These are phyloP conservation scores for Rosa hybrid DNA, from an alignment of 331 rosid genomes.

Conservation along the genomic window DNA sequence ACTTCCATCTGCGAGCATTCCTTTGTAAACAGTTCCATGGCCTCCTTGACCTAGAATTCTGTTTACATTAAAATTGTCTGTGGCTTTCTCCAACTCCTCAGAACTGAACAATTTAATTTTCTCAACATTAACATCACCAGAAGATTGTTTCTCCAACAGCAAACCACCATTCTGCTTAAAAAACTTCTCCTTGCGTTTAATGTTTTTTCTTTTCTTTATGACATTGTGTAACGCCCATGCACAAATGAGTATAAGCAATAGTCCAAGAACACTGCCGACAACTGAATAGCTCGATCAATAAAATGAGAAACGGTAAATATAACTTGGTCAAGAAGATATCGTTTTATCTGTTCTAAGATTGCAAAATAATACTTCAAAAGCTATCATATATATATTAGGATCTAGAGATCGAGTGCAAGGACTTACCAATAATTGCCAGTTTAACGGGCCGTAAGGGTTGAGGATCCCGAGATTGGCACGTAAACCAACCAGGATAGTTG, in stretches of 20 bases:
- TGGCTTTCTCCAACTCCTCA: slow-evolving; percentile 25
- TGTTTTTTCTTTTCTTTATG: slow-evolving; percentile 14
- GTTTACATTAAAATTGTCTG: neutral
- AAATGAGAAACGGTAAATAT: neutral
- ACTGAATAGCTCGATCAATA: neutral
- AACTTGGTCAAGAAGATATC: neutral
- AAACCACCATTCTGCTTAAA: slow-evolving; percentile 26
- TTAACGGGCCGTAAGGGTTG: no score
- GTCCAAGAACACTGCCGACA: neutral
- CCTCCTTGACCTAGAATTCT: slow-evolving; percentile 29
- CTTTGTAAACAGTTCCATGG: slow-evolving; percentile 33
- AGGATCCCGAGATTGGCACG: neutral
- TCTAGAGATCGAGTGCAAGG: neutral
- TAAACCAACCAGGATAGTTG: neutral
- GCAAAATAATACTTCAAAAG: no score
- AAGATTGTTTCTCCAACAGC: slow-evolving; percentile 13
- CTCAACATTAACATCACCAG: slow-evolving; percentile 6
- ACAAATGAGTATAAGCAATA: neutral
- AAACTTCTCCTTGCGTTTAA: slow-evolving; percentile 7
- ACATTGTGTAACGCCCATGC: neutral
- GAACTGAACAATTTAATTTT: slow-evolving; percentile 16
- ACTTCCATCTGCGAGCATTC: slow-evolving; percentile 25
- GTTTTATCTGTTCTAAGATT: neutral
- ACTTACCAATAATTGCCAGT: neutral
- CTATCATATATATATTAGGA: neutral